Percentiles rank a stretch among this genome's conserved stretches.
phyloP scores from a whole-genome alignment of 352 stramenopile species.

The Saprolegnia parasitica region DNA sequence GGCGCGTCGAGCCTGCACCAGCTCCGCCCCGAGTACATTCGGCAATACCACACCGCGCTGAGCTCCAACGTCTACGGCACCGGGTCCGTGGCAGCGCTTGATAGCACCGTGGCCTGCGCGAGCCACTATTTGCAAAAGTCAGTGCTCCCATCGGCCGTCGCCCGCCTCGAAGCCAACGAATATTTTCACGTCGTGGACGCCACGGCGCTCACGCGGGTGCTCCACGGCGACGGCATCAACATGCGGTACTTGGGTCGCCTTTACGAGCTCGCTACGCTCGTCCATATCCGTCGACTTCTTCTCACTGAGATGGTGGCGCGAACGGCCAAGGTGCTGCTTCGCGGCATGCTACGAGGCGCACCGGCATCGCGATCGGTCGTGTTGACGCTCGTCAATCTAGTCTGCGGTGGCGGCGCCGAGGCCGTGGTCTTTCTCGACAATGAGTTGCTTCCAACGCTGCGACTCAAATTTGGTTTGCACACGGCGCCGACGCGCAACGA shows the following conservation, averaged over 20 bases:
- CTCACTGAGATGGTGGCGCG: constrained; percentile 58
- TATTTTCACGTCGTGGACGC: constrained; percentile 35
- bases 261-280: constrained; percentile 42
- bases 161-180: constrained; percentile 36
- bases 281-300: constrained; percentile 46
- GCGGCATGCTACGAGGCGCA: constrained; percentile 31
- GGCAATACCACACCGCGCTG: constrained; percentile 35
- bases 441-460: constrained; percentile 44
- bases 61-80: constrained; percentile 33
- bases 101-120: constrained; percentile 12
- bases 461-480: constrained; percentile 41
- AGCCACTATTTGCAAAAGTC: constrained; percentile 35
- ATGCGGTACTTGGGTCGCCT: constrained; percentile 49
- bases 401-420: constrained; percentile 36
- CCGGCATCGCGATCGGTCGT: constrained; percentile 31
- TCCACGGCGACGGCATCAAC: constrained; percentile 59
- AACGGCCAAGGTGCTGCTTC: constrained; percentile 51
- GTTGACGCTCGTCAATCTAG: constrained; percentile 56
- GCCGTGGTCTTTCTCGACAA: constrained; percentile 41
- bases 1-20: constrained; percentile 31
- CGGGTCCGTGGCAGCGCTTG: background rate
- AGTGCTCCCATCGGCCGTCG: constrained; percentile 47
- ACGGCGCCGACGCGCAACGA: constrained; percentile 33
- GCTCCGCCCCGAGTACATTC: constrained; percentile 54
- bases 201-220: constrained; percentile 36